Percentiles rank a stretch among this genome's conserved stretches.
phyloP scores from a whole-genome alignment of 2,329 filamentous ascomycete species.

The Dryadomyces quercus-mongolicae region DNA sequence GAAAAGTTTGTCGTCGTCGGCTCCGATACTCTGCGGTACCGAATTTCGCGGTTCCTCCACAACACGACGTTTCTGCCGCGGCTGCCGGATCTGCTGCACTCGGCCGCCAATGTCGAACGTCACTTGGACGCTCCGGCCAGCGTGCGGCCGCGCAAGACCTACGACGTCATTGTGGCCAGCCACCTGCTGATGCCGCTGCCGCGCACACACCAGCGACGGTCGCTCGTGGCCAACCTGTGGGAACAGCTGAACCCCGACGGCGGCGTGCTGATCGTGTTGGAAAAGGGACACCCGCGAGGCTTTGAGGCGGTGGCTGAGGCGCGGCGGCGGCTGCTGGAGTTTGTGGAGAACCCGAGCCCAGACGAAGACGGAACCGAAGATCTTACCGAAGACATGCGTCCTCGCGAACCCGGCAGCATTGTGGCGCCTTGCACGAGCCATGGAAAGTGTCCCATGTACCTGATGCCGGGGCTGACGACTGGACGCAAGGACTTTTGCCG shows the following conservation, averaged over 20 bases:
- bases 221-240: conserved; percentile 82
- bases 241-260: conserved; percentile 70
- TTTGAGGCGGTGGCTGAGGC: conserved; percentile 88
- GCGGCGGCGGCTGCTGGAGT: conserved; percentile 63
- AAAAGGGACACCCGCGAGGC: conserved; percentile 82
- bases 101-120: conserved; percentile 43
- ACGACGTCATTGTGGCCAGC: conserved; percentile 81
- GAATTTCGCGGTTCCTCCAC: conserved; percentile 64
- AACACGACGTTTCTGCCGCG: conserved; percentile 88
- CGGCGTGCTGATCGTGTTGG: conserved; percentile 74
- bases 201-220: conserved; percentile 65
- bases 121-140: conserved; percentile 45
- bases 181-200: conserved; percentile 68
- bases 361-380: not conserved
- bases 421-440: conserved; percentile 82
- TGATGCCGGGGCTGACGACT: conserved; percentile 50
- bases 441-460: conserved; percentile 78
- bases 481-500: conserved; percentile 85
- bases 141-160: conserved; percentile 57
- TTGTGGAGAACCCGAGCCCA: conserved; percentile 50
- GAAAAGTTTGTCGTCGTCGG: conserved; percentile 74
- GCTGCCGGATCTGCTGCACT: conserved; percentile 73
- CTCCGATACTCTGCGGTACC: conserved; percentile 60
- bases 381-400: too few relatives aligned
- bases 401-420: conserved; percentile 49